Evolutionary conservation across 176 grass and related monocot genomes (phyloP), one percentile per base, ranked within the genome.

Genomic region (Poa pratensis): DNA sequence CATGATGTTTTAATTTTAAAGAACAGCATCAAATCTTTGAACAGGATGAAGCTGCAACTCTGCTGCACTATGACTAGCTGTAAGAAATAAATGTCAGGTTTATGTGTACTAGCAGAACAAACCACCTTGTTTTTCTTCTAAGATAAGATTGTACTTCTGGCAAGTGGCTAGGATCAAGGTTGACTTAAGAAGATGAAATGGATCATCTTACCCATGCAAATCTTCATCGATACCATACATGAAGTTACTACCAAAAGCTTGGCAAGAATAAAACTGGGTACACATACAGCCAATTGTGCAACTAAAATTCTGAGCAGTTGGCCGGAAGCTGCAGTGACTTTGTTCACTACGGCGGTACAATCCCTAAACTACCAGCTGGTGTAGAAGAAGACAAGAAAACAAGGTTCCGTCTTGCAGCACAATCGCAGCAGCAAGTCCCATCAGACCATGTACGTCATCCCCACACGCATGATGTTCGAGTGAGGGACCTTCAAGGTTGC

Each of bases 371-470:
- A 92, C 53, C 2, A 68, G 72, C 39, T 67, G 48, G 24, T 83
- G 74, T 57, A 67, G 66, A 62, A 70, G 65, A 18, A 28, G 34
- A 7, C 20, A 63, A 49, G 5, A n/a, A 68, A 80, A 65, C 17
- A 17, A 51, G n/a, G 35, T 71, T 57, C 46, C 17, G 6, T 69
- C 62, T 76, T 87, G 81, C 51, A 64, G 37, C 39, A 34, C 27
- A 78, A 22, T 34, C 23, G 23, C 69, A 23, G 43, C 19, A 85
- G 18, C n/a, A n/a, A 84, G 30, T 37, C 16, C 68, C 60, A 69
- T 94, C 88, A 99, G 5, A 99, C 96, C 96, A 96, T 99, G 84
- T 99, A 99, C 0, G 96, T 99, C 91, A 96, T 96, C 45, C 91
- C 93, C 0, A 94, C 96, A 32, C 91, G 91, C 69, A 99, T 96